A percentile compares a stretch with the other conserved stretches of the same genome.
These are phyloP conservation scores for Diaporthe capsici DNA, from an alignment of 2,329 filamentous ascomycete species.

Conservation along the genomic window DNA sequence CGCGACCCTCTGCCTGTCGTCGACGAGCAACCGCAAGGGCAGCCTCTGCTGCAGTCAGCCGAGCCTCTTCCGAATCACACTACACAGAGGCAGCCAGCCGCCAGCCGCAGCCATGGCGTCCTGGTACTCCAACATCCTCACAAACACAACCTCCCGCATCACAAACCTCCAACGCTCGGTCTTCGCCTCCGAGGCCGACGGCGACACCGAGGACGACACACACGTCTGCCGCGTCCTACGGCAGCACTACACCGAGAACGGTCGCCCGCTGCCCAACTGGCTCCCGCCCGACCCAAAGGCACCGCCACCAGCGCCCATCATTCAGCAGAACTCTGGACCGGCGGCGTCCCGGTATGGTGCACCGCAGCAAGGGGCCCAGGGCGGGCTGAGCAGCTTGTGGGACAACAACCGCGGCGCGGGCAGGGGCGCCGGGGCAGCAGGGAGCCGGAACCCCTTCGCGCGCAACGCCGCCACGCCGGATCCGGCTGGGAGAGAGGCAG, in stretches of 20 bases:
- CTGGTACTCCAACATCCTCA: constrained; percentile 83
- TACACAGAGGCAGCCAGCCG: constrained; percentile 2
- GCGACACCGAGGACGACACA: constrained; percentile 88
- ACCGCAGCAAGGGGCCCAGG: constrained; percentile 52
- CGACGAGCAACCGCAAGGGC: constrained; percentile 3
- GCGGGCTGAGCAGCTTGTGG: constrained; percentile 70
- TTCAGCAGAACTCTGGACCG: constrained; percentile 61
- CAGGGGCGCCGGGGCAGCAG: constrained; percentile 34
- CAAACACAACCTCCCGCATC: constrained; percentile 75
- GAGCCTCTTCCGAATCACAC: constrained; percentile 3
- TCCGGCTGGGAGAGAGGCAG: constrained; percentile 46
- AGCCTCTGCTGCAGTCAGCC: constrained; percentile 30
- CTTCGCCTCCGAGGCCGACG: constrained; percentile 75
- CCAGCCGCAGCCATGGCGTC: constrained; percentile 74
- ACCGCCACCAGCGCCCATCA: constrained; percentile 66
- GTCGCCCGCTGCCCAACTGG: constrained; percentile 85
- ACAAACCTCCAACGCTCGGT: constrained; percentile 64
- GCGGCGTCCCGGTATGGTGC: constrained; percentile 67
- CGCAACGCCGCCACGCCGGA: constrained; percentile 52
- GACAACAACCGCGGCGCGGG: constrained; percentile 57
- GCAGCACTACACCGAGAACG: constrained; percentile 93
- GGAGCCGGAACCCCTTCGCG: constrained; percentile 48
- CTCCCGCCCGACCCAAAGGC: constrained; percentile 91
- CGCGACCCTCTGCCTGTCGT: constrained; percentile 10
- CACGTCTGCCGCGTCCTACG: constrained; percentile 95